These are phyloP conservation scores for Tuber indicum DNA, from an alignment of 495 filamentous ascomycete species.

Conservation along the genomic window DNA sequence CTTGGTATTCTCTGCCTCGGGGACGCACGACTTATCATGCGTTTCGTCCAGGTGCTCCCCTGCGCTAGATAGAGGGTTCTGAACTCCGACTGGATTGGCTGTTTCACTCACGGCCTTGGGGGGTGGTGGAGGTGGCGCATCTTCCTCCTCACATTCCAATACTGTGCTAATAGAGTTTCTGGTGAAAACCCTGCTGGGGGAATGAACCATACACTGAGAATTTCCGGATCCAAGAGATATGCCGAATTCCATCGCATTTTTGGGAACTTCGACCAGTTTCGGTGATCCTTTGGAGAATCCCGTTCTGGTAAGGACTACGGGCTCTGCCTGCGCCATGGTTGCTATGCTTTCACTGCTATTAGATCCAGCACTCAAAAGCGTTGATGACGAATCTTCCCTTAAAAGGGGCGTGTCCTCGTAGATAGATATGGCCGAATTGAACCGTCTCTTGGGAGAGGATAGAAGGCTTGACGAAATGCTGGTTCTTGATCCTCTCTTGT, in stretches of 20 bases:
- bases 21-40: neutral
- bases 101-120: neutral
- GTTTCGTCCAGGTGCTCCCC: neutral
- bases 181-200: neutral
- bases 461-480: conserved; percentile 16
- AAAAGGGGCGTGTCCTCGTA: conserved; percentile 4
- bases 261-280: conserved; percentile 17
- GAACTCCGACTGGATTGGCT: neutral
- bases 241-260: conserved; percentile 1
- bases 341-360: conserved; percentile 17
- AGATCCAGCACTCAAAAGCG: conserved; percentile 9
- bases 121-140: neutral
- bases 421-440: neutral
- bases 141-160: neutral
- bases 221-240: neutral
- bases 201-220: neutral
- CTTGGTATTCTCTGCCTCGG: neutral
- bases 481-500: neutral
- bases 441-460: conserved; percentile 4
- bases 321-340: neutral
- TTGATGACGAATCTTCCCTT: conserved; percentile 14
- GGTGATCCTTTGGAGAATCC: conserved; percentile 7
- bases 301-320: neutral
- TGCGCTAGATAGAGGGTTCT: neutral
- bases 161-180: neutral